Evolutionary conservation across 2,329 filamentous ascomycete genomes (phyloP), one percentile per base, ranked within the genome.

Genomic region (Hirsutella rhossiliensis): DNA sequence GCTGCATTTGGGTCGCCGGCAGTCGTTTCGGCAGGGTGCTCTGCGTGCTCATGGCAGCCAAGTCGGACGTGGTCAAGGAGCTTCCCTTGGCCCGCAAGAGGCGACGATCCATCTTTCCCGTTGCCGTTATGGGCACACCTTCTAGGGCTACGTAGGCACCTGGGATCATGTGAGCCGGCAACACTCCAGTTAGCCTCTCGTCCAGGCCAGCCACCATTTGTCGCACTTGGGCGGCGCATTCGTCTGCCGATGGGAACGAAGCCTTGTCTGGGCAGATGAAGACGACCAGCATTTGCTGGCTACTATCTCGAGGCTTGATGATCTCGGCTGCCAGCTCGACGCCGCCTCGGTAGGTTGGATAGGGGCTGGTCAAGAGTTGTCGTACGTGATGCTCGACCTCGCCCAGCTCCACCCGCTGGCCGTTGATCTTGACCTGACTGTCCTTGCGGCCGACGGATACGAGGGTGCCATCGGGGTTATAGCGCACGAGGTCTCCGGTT

Each of bases 351-450:
- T 23, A 7, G 6, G 8, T 17, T 11, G 17, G 36, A 20, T 38
- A 6, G 11, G 27, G 9, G 39, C 15, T 15, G 6, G 17, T 27
- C 7, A 41, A 17, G 5, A 30, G n/a, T 31, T 18, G 27, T 11
- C 27, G 39, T 11, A 31, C 29, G n/a, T 31, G 27, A 6, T 41
- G 9, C 39, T 41, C 39, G n/a, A 41, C 27, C n/a, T 27, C 39
- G 13, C n/a, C 27, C 20, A 47, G 45, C 15, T 51, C 49, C 30
- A 51, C 38, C 5, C 49, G 45, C 38, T 51, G 49, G 15, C 78
- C 77, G 17, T 66, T 63, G 11, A 78, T 56, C 50, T 79, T 79
- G 34, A 78, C 50, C 78, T 79, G 37, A 78, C 4, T 36, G 15
- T 36, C 34, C 4, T 36, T 36, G n/a, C 34, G 34, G 8, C 34